A percentile compares a stretch with the other conserved stretches of the same genome.
Conservation (phyloP, 192 early-diverging fungal species). For the Entomortierella chlamydospora region DNA sequence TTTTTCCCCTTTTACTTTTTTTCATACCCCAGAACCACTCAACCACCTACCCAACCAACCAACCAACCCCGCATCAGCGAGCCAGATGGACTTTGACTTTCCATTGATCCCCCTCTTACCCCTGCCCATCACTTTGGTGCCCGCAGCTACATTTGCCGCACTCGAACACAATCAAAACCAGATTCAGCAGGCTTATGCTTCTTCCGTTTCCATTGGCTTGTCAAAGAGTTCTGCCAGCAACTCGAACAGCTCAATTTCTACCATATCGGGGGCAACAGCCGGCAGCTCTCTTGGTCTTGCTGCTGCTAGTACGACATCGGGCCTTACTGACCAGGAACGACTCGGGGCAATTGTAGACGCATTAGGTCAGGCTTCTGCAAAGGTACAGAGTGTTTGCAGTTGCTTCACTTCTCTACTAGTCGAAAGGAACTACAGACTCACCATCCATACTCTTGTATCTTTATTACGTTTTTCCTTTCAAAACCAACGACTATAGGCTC, state of each 20-base stretch:
- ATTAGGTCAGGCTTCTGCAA: slow-evolving; percentile 54
- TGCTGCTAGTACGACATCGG: not conserved
- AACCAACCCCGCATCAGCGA: no score
- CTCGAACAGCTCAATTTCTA: slow-evolving; percentile 17
- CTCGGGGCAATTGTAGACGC: slow-evolving; percentile 54
- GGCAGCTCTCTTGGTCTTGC: not conserved
- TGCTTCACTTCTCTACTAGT: no score
- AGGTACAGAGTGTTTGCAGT: slow-evolving; percentile 31
- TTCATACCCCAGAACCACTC: no score
- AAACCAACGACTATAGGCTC: slow-evolving; percentile 19
- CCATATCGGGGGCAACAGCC: slow-evolving; percentile 1
- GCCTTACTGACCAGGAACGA: slow-evolving; percentile 34
- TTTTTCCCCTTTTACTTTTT: not conserved
- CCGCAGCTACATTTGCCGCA: slow-evolving; percentile 42
- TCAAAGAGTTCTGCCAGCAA: slow-evolving; percentile 1
- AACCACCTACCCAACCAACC: no score
- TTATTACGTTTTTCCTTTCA: not conserved
- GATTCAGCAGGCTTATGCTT: slow-evolving; percentile 32
- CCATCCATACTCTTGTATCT: no score
- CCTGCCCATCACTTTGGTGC: slow-evolving; percentile 44
- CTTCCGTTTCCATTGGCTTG: slow-evolving; percentile 26
- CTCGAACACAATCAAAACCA: slow-evolving; percentile 34
- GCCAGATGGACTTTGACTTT: slow-evolving; percentile 54
- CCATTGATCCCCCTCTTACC: slow-evolving; percentile 46
- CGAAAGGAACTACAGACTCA: no score